Conservation (phyloP, 305 asterid species). For the Rubia occidens region DNA sequence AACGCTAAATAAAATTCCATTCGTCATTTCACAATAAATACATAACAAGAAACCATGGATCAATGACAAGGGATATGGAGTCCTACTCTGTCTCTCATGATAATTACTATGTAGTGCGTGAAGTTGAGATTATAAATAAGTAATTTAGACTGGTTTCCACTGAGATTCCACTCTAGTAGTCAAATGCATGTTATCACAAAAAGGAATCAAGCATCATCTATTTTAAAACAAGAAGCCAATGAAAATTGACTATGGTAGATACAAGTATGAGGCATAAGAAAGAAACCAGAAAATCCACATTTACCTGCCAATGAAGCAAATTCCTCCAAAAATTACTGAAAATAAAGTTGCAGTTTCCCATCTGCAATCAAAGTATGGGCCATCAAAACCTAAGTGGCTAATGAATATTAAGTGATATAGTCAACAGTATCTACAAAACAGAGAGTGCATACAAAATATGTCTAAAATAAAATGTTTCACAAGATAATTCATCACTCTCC, state of each 20-base stretch:
- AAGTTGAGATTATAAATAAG: not conserved
- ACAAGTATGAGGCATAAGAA: not conserved
- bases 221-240: not conserved
- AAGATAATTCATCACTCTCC: not conserved
- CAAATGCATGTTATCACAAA: not conserved
- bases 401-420: slow-evolving; percentile 30
- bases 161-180: not conserved
- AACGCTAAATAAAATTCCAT: slow-evolving; percentile 1
- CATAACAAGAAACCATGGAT: not conserved
- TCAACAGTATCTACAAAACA: slow-evolving; percentile 11
- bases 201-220: not conserved
- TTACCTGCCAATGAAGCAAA: slow-evolving; percentile 85
- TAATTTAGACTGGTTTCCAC: not conserved
- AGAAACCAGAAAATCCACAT: slow-evolving; percentile 11
- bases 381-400: slow-evolving; percentile 66
- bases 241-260: not conserved
- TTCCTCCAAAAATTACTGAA: slow-evolving; percentile 70
- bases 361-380: slow-evolving; percentile 85
- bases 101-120: not conserved
- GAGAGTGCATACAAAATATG: not conserved
- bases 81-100: not conserved
- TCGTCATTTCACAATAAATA: not conserved
- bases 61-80: not conserved
- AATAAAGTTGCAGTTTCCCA: slow-evolving; percentile 85
- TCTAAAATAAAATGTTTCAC: not conserved